Base-by-base conservation (phyloP, 2,329 filamentous ascomycete genomes). In the Verticillium zaregamsianum region DNA sequence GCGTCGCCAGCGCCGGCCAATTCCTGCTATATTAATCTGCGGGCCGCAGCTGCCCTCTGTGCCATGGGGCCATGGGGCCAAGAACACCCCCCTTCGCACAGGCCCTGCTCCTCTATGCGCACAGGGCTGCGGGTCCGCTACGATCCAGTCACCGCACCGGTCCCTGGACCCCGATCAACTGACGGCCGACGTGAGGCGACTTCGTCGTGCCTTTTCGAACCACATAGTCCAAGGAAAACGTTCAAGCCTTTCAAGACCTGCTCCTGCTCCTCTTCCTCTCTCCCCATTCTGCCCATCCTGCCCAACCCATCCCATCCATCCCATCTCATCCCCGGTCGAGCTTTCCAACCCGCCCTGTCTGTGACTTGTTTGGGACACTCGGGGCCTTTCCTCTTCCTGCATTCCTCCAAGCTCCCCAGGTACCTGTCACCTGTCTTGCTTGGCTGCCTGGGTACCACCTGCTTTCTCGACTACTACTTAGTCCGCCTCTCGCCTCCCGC, bases 11-110 rank as follows among this genome's bases (percentile, higher is more conserved):
- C 45, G 45, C 9, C 45, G 45, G 45, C 45, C 45, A 11, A 37
- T 20, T 25, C 31, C 60, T 62, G 62, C 59, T 65, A 64, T 64
- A 64, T 59, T 61, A 61, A 64, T 65, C 61, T 64, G 64, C 64
- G 63, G 64, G 63, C 64, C 63, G 63, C 61, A 56, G 58, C 59
- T 55, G 20, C 52, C 55, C 61, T 37, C 32, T 57, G 39, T 45
- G 39, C 63, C 39, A 35, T 58, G 28, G 55, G 28, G 28, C 28
- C 28, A 28, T 28, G 28, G 28, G 4, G 28, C 28, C 28, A 28
- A 28, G 28, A 28, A 28, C 28, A 3, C 28, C 28, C 28, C 62
- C 59, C 20, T 35, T 23, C 59, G 31, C 61, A 55, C 57, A 57
- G 59, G 61, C 57, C 57, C 5, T 55, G 25, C 37, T 61, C 35